Percentiles rank a stretch among this genome's conserved stretches.
Conservation (phyloP, 2,329 filamentous ascomycete genomes). For the Hymenoscyphus occultus region DNA sequence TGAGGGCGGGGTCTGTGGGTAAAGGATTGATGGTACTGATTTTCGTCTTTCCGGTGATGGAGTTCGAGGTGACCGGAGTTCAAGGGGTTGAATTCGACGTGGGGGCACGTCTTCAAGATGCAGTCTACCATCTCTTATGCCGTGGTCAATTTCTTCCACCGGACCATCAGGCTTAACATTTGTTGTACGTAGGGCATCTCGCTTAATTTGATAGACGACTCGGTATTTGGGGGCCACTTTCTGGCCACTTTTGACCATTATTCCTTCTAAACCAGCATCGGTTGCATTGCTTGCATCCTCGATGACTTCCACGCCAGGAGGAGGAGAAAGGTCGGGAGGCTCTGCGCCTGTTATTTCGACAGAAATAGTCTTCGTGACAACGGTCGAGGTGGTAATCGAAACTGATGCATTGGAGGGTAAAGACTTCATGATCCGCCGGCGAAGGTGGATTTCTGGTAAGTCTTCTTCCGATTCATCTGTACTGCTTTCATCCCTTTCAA, state of each 20-base stretch:
- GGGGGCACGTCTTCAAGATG: constrained; percentile 5
- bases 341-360: constrained; percentile 57
- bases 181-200: constrained; percentile 47
- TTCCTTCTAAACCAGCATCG: constrained; percentile 21
- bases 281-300: constrained; percentile 39
- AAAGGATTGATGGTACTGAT: background rate
- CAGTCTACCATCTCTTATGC: constrained; percentile 17
- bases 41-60: background rate
- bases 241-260: constrained; percentile 21
- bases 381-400: constrained; percentile 57
- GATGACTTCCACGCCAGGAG: constrained; percentile 58
- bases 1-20: background rate
- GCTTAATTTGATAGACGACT: constrained; percentile 58
- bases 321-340: constrained; percentile 48
- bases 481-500: constrained; percentile 37
- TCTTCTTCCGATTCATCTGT: constrained; percentile 40
- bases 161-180: constrained; percentile 36
- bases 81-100: background rate
- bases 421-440: constrained; percentile 52
- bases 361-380: constrained; percentile 61
- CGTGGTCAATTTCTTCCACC: constrained; percentile 28
- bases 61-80: background rate
- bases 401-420: constrained; percentile 56
- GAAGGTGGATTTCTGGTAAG: constrained; percentile 47
- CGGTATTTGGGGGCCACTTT: constrained; percentile 42